Conservation (phyloP, 2,329 filamentous ascomycete species). For the Fonsecaea erecta region DNA sequence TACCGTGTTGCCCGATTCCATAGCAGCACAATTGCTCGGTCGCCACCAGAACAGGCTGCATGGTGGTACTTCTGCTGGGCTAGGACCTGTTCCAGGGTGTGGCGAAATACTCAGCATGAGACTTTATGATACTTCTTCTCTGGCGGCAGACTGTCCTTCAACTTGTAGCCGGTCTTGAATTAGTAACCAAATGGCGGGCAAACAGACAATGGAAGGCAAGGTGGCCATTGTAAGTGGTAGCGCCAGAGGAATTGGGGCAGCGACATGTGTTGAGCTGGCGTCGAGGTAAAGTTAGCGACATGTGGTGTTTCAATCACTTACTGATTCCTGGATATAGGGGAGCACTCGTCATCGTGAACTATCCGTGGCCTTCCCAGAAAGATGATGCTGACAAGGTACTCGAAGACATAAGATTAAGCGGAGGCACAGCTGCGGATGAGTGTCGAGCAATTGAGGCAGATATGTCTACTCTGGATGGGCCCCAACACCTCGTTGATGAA, state of each 20-base stretch:
- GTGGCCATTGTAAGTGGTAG: conserved; percentile 56
- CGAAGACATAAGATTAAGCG: neutral
- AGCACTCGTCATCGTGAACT: neutral
- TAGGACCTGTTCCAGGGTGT: too few species aligned
- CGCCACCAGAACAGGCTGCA: neutral
- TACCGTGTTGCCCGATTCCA: neutral
- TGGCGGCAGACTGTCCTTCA: neutral
- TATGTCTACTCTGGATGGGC: conserved; percentile 11
- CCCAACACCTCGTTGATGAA: conserved; percentile 7
- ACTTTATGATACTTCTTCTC: neutral
- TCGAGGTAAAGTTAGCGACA: too few species aligned
- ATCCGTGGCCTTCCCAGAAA: neutral
- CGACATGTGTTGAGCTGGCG: conserved; percentile 41
- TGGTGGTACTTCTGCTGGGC: too few species aligned
- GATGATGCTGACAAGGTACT: neutral
- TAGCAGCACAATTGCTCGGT: neutral
- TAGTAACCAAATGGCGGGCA: neutral
- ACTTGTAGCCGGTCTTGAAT: neutral
- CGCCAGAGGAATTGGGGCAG: conserved; percentile 55
- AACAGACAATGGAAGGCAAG: conserved; percentile 24
- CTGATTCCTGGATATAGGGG: neutral
- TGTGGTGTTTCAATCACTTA: neutral
- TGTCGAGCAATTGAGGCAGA: conserved; percentile 29
- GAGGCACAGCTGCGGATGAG: neutral
- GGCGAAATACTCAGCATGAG: too few species aligned